Percentiles rank a stretch among this genome's conserved stretches.
Evolutionary conservation across 2,329 filamentous ascomycete species (phyloP).

Genomic region (Alternaria arbusti): DNA sequence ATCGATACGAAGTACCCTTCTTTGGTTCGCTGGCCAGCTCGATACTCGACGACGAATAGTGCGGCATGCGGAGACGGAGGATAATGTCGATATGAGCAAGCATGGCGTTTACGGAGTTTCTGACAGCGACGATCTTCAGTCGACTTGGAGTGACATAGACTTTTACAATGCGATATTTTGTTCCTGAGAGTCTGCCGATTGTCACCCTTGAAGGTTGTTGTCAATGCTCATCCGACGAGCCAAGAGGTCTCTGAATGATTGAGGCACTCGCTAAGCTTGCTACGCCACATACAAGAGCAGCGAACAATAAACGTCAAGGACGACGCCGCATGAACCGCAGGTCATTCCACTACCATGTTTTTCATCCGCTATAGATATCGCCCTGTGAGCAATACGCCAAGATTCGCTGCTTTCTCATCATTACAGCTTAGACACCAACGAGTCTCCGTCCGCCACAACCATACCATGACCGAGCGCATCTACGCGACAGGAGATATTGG

Average conservation of each 20-base stretch:
- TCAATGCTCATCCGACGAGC: neutral
- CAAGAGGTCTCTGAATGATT: neutral
- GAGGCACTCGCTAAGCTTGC: neutral
- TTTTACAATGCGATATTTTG: neutral
- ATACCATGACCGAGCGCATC: neutral
- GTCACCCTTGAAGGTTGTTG: neutral
- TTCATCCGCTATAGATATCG: neutral
- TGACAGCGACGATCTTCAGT: neutral
- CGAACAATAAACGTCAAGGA: neutral
- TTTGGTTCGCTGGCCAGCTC: conserved; percentile 85
- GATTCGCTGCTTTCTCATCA: neutral
- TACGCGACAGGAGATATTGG: too few species aligned
- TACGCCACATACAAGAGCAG: neutral
- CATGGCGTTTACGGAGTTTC: conserved; percentile 20
- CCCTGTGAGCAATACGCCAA: neutral
- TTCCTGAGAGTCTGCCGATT: neutral
- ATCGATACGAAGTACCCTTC: conserved; percentile 83
- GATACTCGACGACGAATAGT: conserved; percentile 84
- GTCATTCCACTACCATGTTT: neutral
- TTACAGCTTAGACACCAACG: neutral
- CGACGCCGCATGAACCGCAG: neutral
- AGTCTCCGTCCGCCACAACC: neutral
- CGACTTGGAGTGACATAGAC: neutral
- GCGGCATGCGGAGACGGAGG: neutral
- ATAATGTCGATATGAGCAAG: neutral